Evolutionary conservation across 2,329 filamentous ascomycete species (phyloP), one percentile per base, ranked within the genome.

Genomic region (Thielaviopsis euricoi): DNA sequence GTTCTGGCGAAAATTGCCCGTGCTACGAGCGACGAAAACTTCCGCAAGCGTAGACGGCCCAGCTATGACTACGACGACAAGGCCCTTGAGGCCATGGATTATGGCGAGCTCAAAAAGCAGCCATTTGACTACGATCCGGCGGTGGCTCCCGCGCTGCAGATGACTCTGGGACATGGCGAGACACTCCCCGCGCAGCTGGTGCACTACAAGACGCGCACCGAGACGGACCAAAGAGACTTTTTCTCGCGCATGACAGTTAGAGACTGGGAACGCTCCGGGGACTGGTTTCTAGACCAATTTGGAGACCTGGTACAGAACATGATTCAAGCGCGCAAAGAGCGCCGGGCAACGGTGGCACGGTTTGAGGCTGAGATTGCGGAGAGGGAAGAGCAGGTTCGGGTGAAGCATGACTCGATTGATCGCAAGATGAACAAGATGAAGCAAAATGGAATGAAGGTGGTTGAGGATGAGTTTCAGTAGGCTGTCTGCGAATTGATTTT

Each of bases 231-330:
- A 63, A 69, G 68, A 33, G 66, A 71, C 0, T 75, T 82, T 57
- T 81, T 82, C 64, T 71, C 70, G 2, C 71, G 71, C 56, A 76
- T 82, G 72, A 67, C 74, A 1, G 70, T 81, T 15, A 68, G 72
- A 17, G 79, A 82, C 56, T 82, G 79, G 79, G 79, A 82, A 62
- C 70, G 73, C 15, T 74, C 78, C 1, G 79, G 79, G 5, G 78
- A 81, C 62, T 82, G 79, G 79, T 80, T 82, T 58, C 68, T 80
- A 22, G 73, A 74, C 50, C 75, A 74, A 61, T 82, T 82, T 61
- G 68, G 72, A 7, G 69, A 69, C 2, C 67, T 82, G 49, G 72
- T 80, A 65, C 67, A 71, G 60, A 70, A 68, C 56, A 66, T 82
- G 61, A 73, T 72, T 60, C 70, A 74, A 55, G 71, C 75, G 21